Evolutionary conservation across 1,284 basidiomycete genomes (phyloP).

Genomic region (Cryptococcus sp.): DNA sequence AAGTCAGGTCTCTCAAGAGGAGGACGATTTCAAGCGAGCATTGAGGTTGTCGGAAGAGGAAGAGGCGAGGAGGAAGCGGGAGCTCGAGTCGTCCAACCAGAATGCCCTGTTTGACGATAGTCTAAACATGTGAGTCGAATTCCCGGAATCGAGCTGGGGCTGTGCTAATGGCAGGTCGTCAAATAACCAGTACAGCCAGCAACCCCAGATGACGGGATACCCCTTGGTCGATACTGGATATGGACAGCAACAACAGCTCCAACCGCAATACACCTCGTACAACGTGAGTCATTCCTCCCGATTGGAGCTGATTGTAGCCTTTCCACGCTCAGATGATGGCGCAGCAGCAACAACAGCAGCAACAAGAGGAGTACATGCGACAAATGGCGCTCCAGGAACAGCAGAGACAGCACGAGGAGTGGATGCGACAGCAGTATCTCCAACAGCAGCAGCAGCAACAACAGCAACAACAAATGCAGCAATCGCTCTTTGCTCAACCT

Average conservation of each 20-base stretch:
- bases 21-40: conserved; percentile 72
- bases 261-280: conserved; percentile 57
- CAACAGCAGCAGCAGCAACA: conserved; percentile 55
- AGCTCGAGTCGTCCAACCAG: conserved; percentile 69
- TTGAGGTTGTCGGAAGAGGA: conserved; percentile 82
- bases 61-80: conserved; percentile 63
- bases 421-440: conserved; percentile 49
- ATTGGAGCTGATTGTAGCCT: conserved; percentile 27
- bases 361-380: conserved; percentile 47
- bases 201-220: conserved; percentile 22
- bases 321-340: conserved; percentile 48
- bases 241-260: conserved; percentile 48
- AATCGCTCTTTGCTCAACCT: conserved; percentile 52
- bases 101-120: conserved; percentile 78
- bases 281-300: conserved; percentile 34
- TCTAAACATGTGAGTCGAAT: conserved; percentile 56
- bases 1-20: conserved; percentile 48
- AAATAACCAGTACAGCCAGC: conserved; percentile 38
- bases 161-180: conserved; percentile 10
- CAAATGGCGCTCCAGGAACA: conserved; percentile 44
- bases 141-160: too few species aligned
- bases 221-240: conserved; percentile 61
- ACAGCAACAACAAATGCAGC: conserved; percentile 51
- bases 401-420: conserved; percentile 44
- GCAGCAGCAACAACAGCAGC: conserved; percentile 43